phyloP scores from a whole-genome alignment of 768 basidiomycete genomes.

The Lentinus tigrinus region DNA sequence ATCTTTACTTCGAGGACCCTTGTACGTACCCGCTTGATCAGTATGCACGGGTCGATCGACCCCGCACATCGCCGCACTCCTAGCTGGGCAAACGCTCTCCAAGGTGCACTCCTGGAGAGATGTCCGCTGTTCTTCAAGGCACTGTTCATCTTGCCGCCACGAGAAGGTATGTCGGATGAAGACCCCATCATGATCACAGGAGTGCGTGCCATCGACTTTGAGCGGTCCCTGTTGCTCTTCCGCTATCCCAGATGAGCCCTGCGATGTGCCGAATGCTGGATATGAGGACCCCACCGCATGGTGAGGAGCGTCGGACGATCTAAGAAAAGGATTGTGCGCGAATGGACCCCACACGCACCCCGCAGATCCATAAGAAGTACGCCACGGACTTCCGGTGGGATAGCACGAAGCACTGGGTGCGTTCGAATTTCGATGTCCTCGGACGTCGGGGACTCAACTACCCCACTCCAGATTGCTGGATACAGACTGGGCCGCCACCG shows the following conservation, averaged over 20 bases:
- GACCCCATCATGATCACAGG: constrained; percentile 12
- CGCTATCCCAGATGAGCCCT: constrained; percentile 22
- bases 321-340: too few relatives aligned
- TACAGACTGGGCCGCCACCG: too few relatives aligned
- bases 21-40: constrained; percentile 4
- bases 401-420: too few relatives aligned
- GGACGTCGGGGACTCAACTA: too few relatives aligned
- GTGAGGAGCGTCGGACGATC: not conserved
- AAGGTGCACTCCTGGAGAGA: constrained; percentile 20
- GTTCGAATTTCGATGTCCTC: too few relatives aligned
- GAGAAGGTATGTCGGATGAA: constrained; percentile 16
- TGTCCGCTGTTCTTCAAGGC: constrained; percentile 17
- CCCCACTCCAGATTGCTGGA: too few relatives aligned
- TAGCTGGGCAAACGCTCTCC: constrained; percentile 24
- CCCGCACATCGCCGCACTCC: not conserved
- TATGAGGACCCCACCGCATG: not conserved
- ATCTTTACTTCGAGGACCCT: constrained; percentile 17
- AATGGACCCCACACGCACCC: too few relatives aligned
- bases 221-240: constrained; percentile 18
- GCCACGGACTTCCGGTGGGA: too few relatives aligned
- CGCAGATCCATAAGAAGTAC: too few relatives aligned
- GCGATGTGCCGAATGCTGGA: not conserved
- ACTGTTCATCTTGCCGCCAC: constrained; percentile 19
- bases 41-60: not conserved
- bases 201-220: constrained; percentile 18